These are phyloP conservation scores for Aspergillus baeticus DNA, from an alignment of 495 filamentous ascomycete species.

Conservation along the genomic window DNA sequence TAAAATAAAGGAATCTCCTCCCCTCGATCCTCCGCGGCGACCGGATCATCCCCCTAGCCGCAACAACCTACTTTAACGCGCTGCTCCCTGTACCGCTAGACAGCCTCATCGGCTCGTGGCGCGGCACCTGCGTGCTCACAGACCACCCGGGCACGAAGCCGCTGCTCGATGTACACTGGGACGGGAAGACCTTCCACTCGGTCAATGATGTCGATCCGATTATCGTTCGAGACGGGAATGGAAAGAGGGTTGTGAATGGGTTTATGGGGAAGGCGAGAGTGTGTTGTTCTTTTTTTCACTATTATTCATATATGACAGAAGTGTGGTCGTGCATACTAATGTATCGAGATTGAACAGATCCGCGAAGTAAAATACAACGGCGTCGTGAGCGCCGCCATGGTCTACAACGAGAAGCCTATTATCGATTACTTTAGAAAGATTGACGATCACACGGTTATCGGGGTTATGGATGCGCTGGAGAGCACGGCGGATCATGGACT, in stretches of 20 bases:
- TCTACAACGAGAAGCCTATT: conserved; percentile 29
- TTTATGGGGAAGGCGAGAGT: conserved; percentile 6
- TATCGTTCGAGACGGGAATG: neutral
- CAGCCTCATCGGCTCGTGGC: neutral
- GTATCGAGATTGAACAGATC: conserved; percentile 8
- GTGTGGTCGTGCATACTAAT: neutral
- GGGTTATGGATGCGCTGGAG: conserved; percentile 56
- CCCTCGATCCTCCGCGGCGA: neutral
- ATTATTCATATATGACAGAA: too few species aligned
- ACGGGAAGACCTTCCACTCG: conserved; percentile 8
- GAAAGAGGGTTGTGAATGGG: conserved; percentile 3
- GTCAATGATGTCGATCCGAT: conserved; percentile 12
- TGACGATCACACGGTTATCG: conserved; percentile 23
- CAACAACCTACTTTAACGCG: neutral
- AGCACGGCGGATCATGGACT: conserved; percentile 11
- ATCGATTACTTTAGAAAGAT: conserved; percentile 31
- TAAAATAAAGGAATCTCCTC: neutral
- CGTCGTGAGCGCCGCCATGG: conserved; percentile 26
- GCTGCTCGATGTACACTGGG: neutral
- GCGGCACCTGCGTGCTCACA: neutral
- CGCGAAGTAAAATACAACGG: conserved; percentile 28
- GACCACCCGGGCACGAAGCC: neutral
- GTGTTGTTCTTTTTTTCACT: neutral
- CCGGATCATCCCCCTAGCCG: neutral
- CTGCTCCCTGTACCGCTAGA: neutral